Evolutionary conservation across 75 land plant species (phyloP).

Genomic region (Cryptomeria japonica): DNA sequence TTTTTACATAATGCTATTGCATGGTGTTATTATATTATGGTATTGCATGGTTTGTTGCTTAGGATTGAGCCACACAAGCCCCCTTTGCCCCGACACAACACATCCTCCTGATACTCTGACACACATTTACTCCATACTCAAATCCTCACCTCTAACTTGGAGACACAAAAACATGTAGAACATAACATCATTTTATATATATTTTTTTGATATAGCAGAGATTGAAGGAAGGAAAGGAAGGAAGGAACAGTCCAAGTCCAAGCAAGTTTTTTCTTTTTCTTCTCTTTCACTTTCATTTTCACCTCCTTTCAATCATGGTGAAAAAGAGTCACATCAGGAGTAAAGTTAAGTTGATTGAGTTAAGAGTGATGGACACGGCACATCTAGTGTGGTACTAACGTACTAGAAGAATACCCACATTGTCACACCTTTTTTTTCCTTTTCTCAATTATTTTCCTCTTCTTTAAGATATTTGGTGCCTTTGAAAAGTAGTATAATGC

Average conservation of each 20-base stretch:
- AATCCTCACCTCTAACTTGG: neutral
- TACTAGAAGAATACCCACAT: neutral
- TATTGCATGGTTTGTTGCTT: neutral
- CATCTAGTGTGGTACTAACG: neutral
- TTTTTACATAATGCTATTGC: no score
- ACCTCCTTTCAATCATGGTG: neutral
- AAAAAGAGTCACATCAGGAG: neutral
- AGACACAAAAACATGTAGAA: neutral
- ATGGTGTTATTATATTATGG: no score
- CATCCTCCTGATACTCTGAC: neutral
- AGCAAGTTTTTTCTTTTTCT: no score
- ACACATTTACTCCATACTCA: neutral
- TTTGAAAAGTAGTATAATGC: constrained; percentile 2
- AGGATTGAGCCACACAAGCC: neutral
- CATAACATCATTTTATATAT: no score
- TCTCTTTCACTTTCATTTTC: neutral
- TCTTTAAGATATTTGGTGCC: neutral
- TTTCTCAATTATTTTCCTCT: neutral
- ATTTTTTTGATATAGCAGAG: no score
- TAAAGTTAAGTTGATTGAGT: neutral
- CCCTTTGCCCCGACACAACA: constrained; percentile 8
- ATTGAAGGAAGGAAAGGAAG: no score
- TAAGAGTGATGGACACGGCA: constrained; percentile 7
- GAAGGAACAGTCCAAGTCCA: no score
- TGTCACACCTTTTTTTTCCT: neutral